Base-by-base conservation (phyloP, 176 grass and related monocot species). In the Areca catechu region DNA sequence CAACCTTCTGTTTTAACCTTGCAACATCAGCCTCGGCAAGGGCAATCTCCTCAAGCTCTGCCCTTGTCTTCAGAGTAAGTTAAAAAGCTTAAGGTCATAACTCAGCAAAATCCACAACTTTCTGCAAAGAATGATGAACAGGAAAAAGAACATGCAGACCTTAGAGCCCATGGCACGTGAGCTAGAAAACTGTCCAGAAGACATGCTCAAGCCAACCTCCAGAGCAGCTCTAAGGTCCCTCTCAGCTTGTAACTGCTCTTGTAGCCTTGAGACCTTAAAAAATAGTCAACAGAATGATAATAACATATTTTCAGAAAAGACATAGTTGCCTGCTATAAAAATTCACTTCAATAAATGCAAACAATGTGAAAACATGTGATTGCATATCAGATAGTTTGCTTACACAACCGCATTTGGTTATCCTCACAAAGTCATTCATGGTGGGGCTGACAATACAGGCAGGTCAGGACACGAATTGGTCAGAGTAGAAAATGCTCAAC, bases 231-330 rank as follows among this genome's bases (percentile, higher is more conserved):
- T 89, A 57, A 93, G 94, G 62, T 99, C 84, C 67, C 88, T 83
- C 70, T 99, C 94, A 83, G 94, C 78, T 62, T 93, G 94, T 58
- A 99, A 83, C 51, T 99, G 88, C 63, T 99, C 94, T 89, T 99
- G 94, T 66, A 99, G 73, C 67, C 88, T 89, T 67, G 94, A 99
- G 51, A 99, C 94, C 94, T 99, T 57, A 14, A 57, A 24, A 30
- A 56, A 52, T 63, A 80, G 59, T 69, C 19, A 55, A 70, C 50
- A 82, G 64, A 14, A 2, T 59, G 49, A 30, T 77, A 66, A 64
- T 7, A 71, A 53, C 52, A 58, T 58, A 19, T 7, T 71, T 51
- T 37, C 4, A 65, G 61, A 1, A 23, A 58, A 43, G 55, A 24
- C 24, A 62, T 19, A 72, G 60, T 34, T 51, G 50, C 30, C 25